Conservation (phyloP, 176 grass and related monocot genomes). For the Poa annua region DNA sequence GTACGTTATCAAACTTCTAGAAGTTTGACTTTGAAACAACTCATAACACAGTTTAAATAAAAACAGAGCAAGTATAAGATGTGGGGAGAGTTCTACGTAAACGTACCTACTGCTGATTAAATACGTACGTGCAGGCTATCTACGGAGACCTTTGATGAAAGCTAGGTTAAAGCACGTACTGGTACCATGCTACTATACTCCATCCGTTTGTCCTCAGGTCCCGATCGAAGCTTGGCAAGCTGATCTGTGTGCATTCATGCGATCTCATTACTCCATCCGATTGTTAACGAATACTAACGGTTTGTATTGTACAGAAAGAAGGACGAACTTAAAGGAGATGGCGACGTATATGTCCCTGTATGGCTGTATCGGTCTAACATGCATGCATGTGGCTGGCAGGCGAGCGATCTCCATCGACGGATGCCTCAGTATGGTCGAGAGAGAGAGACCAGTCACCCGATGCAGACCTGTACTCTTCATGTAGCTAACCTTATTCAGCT, state of each 20-base stretch:
- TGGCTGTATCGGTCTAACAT: neutral
- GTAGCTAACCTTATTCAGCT: neutral
- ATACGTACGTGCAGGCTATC: too few species aligned
- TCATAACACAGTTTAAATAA: too few species aligned
- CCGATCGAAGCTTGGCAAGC: neutral
- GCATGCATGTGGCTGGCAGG: neutral
- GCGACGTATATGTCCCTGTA: neutral
- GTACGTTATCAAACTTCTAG: too few species aligned
- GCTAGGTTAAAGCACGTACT: neutral
- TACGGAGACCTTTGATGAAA: neutral
- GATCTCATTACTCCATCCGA: too few species aligned
- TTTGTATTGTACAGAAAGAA: neutral
- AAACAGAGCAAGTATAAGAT: too few species aligned
- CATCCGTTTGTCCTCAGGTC: neutral
- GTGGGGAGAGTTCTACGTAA: too few species aligned
- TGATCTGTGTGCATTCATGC: neutral
- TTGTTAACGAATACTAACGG: neutral
- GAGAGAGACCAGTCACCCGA: conserved; percentile 24
- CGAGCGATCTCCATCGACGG: neutral
- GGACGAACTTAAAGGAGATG: neutral
- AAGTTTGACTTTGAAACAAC: too few species aligned
- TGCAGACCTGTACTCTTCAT: neutral
- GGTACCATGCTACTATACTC: neutral
- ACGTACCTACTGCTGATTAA: too few species aligned
- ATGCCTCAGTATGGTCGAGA: neutral